A percentile compares a stretch with the other conserved stretches of the same genome.
phyloP scores from a whole-genome alignment of 2,329 filamentous ascomycete species.

The Botrytis cinerea region DNA sequence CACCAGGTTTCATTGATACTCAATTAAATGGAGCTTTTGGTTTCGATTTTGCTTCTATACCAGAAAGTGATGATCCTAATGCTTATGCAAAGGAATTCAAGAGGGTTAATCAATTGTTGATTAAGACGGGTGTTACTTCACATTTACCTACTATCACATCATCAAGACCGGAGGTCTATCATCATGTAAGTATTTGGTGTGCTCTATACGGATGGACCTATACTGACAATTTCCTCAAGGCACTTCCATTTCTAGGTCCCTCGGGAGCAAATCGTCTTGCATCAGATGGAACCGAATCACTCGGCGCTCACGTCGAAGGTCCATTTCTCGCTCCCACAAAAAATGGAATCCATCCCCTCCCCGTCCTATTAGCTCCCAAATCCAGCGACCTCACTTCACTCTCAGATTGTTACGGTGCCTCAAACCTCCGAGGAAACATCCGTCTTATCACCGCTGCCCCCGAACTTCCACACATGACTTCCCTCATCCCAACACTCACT shows the following conservation, averaged over 20 bases:
- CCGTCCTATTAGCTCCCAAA: conserved; percentile 59
- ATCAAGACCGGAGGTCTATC: conserved; percentile 78
- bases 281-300: conserved; percentile 75
- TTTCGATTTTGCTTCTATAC: conserved; percentile 84
- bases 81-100: conserved; percentile 73
- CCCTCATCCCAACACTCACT: conserved; percentile 66
- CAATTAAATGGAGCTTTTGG: conserved; percentile 92
- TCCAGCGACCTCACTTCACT: conserved; percentile 66
- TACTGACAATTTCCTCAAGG: conserved; percentile 43
- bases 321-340: conserved; percentile 82
- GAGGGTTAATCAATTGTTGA: conserved; percentile 69
- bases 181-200: conserved; percentile 54
- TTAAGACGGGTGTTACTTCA: conserved; percentile 81
- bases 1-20: conserved; percentile 85
- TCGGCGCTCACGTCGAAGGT: conserved; percentile 89
- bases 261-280: conserved; percentile 62
- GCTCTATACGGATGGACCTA: too few relatives aligned
- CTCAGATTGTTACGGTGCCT: conserved; percentile 68
- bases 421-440: conserved; percentile 63
- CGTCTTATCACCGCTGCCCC: conserved; percentile 86
- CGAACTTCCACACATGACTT: conserved; percentile 70
- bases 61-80: conserved; percentile 64
- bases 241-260: conserved; percentile 75
- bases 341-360: conserved; percentile 80
- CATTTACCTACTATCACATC: conserved; percentile 86